These are phyloP conservation scores for Sphaerulina musiva DNA, from an alignment of 2,329 filamentous ascomycete species.

Conservation along the genomic window DNA sequence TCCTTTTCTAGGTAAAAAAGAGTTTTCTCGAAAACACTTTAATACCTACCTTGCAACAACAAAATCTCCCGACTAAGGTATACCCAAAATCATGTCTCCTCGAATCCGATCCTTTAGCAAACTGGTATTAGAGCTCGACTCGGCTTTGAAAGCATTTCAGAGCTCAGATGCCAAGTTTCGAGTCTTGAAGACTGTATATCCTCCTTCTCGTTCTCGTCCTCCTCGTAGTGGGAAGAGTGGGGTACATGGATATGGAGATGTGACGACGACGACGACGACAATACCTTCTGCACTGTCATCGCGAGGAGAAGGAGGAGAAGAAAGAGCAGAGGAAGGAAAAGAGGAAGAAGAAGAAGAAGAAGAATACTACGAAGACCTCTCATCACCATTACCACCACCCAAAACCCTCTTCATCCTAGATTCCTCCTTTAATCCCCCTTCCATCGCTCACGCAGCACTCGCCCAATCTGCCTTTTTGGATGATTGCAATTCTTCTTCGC, in stretches of 20 bases:
- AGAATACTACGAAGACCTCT: no score
- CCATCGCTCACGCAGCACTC: conserved; percentile 52
- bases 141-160: conserved; percentile 41
- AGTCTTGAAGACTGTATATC: conserved; percentile 33
- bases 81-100: conserved; percentile 13
- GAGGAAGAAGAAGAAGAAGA: no score
- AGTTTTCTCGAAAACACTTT: no score
- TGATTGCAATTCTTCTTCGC: conserved; percentile 31
- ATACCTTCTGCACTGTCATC: conserved; percentile 12
- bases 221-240: no score
- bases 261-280: background rate
- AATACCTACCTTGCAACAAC: no score
- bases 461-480: conserved; percentile 46
- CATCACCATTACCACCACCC: conserved; percentile 17
- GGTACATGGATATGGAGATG: no score
- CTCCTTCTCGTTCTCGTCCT: no score
- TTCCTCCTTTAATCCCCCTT: conserved; percentile 61
- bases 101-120: conserved; percentile 12
- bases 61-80: no score
- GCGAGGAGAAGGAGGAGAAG: conserved; percentile 2
- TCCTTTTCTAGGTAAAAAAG: no score
- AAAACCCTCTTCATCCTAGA: conserved; percentile 56
- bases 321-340: no score
- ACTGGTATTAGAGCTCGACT: conserved; percentile 30
- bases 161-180: conserved; percentile 34